phyloP scores from a whole-genome alignment of 768 basidiomycete species.

The Paxillus involutus region DNA sequence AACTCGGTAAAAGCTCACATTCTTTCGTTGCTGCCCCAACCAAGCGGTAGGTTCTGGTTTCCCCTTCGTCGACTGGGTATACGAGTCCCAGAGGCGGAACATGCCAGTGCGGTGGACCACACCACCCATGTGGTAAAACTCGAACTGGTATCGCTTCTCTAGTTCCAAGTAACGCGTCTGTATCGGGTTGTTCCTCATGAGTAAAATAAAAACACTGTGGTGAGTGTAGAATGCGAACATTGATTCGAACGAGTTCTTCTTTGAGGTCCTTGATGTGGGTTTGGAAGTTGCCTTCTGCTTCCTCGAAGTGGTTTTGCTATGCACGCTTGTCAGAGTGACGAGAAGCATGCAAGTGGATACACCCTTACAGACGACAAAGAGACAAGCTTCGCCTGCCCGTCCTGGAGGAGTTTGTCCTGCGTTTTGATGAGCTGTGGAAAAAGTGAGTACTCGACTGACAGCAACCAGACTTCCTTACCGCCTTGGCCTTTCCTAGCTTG shows the following conservation, averaged over 20 bases:
- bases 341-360: conserved; percentile 1
- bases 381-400: conserved; percentile 65
- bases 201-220: not conserved
- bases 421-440: conserved; percentile 79
- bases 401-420: conserved; percentile 87
- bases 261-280: conserved; percentile 64
- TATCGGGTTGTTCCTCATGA: not conserved
- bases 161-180: conserved; percentile 56
- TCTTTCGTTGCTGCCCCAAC: conserved; percentile 66
- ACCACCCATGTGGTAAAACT: conserved; percentile 81
- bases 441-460: not conserved
- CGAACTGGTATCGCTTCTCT: conserved; percentile 61
- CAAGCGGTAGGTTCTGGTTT: conserved; percentile 61
- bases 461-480: conserved; percentile 39
- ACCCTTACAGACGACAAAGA: conserved; percentile 44
- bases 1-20: conserved; percentile 20
- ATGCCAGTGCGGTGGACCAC: conserved; percentile 72
- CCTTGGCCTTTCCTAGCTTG: conserved; percentile 78
- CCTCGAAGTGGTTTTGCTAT: conserved; percentile 59
- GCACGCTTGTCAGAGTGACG: conserved; percentile 4
- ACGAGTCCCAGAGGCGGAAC: conserved; percentile 58
- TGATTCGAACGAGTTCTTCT: conserved; percentile 60
- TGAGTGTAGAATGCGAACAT: conserved; percentile 34
- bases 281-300: conserved; percentile 66
- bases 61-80: conserved; percentile 46